Base-by-base conservation (phyloP, 768 basidiomycete genomes). In the Crucibulum laeve region DNA sequence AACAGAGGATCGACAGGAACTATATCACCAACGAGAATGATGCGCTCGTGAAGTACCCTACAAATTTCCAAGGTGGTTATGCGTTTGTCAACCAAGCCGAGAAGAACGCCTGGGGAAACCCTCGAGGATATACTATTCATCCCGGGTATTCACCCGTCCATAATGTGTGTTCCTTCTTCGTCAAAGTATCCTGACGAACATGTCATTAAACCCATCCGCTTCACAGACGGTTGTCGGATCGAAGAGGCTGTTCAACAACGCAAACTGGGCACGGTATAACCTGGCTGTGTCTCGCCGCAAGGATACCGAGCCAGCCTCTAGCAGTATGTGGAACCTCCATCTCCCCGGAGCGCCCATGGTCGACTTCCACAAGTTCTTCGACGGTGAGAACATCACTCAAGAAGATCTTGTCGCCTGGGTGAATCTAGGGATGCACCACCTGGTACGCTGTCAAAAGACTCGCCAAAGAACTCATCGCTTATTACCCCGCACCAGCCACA, bases 321-420 rank as follows among this genome's bases (percentile, higher is more conserved):
- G 75, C 45, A 67, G 66, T 32, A 71, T 73, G 61, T 85, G 82
- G 80, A 84, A 83, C 57, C 64, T 77, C 43, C 74, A 85, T 54
- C 58, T 84, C 3, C 80, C 82, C 1, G 80, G 76, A 1, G 50
- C 52, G 4, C 79, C 79, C 4, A 60, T 71, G 8, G 75, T 82
- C 38, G 67, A 81, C 53, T 82, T 80, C 57, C 73, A 79, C 60
- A 68, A 70, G 32, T 82, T 81, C 62, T 83, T 82, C 57, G 70
- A 84, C 48, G 76, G 74, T 4, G 82, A 85, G 60, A 76, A 70
- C 44, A 68, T 85, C 37, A 74, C 72, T 0, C 81, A 84, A 53
- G 68, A 80, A 52, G 83, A 85, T 56, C 58, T 85, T 10, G 82
- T 84, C 3, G 73, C 74, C 14, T 85, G 82, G 80, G 54, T 84